Percentiles rank a stretch among this genome's conserved stretches.
These are phyloP conservation scores for Candida freyschussii DNA, from an alignment of 1,139 yeast genomes.

Conservation along the genomic window DNA sequence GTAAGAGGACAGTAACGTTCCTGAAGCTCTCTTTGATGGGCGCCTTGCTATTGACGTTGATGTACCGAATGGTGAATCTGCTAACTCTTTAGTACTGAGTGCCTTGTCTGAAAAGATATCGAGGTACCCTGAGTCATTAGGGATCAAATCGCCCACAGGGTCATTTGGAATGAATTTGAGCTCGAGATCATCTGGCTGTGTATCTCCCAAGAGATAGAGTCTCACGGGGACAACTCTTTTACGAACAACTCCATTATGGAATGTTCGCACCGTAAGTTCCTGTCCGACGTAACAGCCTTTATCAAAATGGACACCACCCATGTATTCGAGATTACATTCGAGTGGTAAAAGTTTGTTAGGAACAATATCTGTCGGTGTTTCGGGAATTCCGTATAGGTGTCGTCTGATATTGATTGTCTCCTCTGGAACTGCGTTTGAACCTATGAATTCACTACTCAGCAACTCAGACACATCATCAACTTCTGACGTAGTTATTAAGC, in stretches of 20 bases:
- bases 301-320: conserved; percentile 74
- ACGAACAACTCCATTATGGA: conserved; percentile 74
- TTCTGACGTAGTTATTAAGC: conserved; percentile 45
- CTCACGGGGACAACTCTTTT: conserved; percentile 77
- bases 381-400: conserved; percentile 60
- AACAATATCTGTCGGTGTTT: conserved; percentile 42
- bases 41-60: conserved; percentile 26
- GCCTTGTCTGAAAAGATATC: conserved; percentile 16
- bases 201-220: conserved; percentile 30
- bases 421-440: conserved; percentile 23
- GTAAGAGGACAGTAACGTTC: conserved; percentile 50
- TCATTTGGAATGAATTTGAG: conserved; percentile 19
- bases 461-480: conserved; percentile 28
- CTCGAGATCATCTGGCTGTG: conserved; percentile 11
- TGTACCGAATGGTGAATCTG: conserved; percentile 33
- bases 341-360: conserved; percentile 65
- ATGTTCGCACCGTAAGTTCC: conserved; percentile 86
- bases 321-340: conserved; percentile 77
- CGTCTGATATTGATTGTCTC: conserved; percentile 43
- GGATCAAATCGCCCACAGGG: conserved; percentile 20
- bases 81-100: conserved; percentile 10
- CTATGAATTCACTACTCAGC: too few relatives aligned
- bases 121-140: conserved; percentile 14
- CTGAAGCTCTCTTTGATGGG: conserved; percentile 41
- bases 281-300: conserved; percentile 98